Evolutionary conservation across 1,139 yeast genomes (phyloP).

Genomic region (Debaryomyces udenii): DNA sequence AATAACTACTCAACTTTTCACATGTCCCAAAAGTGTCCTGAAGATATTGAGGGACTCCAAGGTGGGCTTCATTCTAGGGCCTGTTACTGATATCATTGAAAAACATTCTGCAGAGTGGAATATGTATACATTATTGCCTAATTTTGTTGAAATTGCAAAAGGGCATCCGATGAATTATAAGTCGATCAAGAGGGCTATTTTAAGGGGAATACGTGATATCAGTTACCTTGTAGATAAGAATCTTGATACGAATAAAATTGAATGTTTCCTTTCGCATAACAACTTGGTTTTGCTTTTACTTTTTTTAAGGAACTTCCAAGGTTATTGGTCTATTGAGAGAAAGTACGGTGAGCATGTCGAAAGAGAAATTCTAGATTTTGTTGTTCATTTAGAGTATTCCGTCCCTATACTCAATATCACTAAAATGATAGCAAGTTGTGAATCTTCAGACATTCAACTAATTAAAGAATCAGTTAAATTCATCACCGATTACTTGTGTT

Average conservation of each 20-base stretch:
- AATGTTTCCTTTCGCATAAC: constrained; percentile 27
- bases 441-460: constrained; percentile 22
- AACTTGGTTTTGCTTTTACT: constrained; percentile 43
- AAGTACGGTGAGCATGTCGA: constrained; percentile 73
- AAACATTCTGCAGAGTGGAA: constrained; percentile 34
- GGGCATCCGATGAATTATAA: constrained; percentile 22
- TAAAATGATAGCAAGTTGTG: constrained; percentile 43
- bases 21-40: constrained; percentile 61
- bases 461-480: constrained; percentile 23
- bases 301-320: constrained; percentile 56
- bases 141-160: constrained; percentile 28
- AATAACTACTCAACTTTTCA: constrained; percentile 62
- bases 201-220: constrained; percentile 44
- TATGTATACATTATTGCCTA: constrained; percentile 32
- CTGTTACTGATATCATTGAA: constrained; percentile 50
- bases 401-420: constrained; percentile 51
- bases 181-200: constrained; percentile 35
- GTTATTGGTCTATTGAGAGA: constrained; percentile 56
- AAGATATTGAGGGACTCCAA: constrained; percentile 39
- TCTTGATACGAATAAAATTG: constrained; percentile 23
- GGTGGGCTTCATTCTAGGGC: constrained; percentile 48
- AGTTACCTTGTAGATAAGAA: constrained; percentile 45
- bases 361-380: constrained; percentile 53
- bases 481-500: constrained; percentile 29
- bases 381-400: constrained; percentile 51